Percentiles rank a stretch among this genome's conserved stretches.
Evolutionary conservation across 2,329 filamentous ascomycete species (phyloP).

Genomic region (Xylariaceae sp.): DNA sequence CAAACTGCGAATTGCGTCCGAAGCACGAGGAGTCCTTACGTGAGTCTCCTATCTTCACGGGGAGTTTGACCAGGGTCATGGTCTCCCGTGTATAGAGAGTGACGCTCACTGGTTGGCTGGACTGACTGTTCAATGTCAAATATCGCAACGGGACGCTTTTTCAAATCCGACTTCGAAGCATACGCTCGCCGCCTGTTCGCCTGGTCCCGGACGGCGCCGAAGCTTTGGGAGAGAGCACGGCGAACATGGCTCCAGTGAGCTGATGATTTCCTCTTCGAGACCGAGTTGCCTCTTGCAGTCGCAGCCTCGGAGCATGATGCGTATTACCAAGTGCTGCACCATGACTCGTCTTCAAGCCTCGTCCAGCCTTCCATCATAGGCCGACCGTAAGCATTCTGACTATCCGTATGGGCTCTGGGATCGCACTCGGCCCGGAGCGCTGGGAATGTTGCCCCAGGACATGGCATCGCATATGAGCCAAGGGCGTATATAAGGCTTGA

Average conservation of each 20-base stretch:
- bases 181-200: no score
- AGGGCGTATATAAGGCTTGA: slow-evolving; percentile 10
- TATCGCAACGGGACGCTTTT: no score
- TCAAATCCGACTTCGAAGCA: no score
- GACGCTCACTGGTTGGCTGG: no score
- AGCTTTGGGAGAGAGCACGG: no score
- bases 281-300: slow-evolving; percentile 1
- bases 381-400: slow-evolving; percentile 9
- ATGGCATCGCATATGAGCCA: slow-evolving; percentile 1
- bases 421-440: slow-evolving; percentile 8
- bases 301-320: slow-evolving; percentile 1
- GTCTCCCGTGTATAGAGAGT: no score
- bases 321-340: not conserved
- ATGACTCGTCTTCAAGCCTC: slow-evolving; percentile 1
- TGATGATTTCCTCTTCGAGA: not conserved
- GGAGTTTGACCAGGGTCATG: no score
- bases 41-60: no score
- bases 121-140: no score
- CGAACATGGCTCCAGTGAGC: not conserved
- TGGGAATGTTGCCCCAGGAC: not conserved
- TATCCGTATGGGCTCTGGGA: slow-evolving; percentile 9
- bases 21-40: no score
- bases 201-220: no score
- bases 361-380: slow-evolving; percentile 2
- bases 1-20: no score